Evolutionary conservation across 768 basidiomycete genomes (phyloP).

Genomic region (Kwoniella sp.): DNA sequence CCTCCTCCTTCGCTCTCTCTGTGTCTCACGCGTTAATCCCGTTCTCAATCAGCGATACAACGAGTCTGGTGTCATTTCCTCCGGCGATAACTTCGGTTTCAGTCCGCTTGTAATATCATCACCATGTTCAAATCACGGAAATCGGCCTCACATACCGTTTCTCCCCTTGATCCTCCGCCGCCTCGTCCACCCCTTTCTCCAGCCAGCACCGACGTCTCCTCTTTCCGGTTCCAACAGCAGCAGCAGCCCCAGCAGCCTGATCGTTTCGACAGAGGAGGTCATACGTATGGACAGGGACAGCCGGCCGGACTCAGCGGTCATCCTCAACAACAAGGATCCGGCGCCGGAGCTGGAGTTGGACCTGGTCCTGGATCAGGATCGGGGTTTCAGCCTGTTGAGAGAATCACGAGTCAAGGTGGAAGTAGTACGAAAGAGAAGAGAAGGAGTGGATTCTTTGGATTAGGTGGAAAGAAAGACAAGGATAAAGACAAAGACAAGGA

Average conservation of each 20-base stretch:
- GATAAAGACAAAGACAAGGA: slow-evolving; percentile 31
- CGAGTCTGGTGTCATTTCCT: too few species aligned
- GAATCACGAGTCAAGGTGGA: slow-evolving; percentile 1
- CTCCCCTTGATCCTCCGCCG: slow-evolving; percentile 33
- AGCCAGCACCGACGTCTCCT: slow-evolving; percentile 14
- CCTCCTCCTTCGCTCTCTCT: neutral
- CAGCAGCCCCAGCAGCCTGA: slow-evolving; percentile 24
- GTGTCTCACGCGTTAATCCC: too few species aligned
- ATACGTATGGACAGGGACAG: slow-evolving; percentile 6
- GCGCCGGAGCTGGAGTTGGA: slow-evolving; percentile 11
- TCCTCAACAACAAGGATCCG: neutral
- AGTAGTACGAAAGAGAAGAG: slow-evolving; percentile 36
- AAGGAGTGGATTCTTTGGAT: slow-evolving; percentile 47
- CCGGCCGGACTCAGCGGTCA: neutral
- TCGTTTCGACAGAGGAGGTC: neutral
- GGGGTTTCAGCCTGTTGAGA: slow-evolving; percentile 8
- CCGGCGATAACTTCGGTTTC: too few species aligned
- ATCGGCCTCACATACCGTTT: slow-evolving; percentile 21
- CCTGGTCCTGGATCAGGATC: neutral
- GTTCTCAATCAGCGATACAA: too few species aligned
- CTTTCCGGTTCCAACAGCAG: slow-evolving; percentile 7
- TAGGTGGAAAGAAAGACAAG: slow-evolving; percentile 38
- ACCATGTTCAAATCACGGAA: slow-evolving; percentile 42
- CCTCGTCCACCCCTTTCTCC: slow-evolving; percentile 23
- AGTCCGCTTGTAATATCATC: neutral